These are phyloP conservation scores for Thozetella sp. DNA, from an alignment of 495 filamentous ascomycete genomes.

Conservation along the genomic window DNA sequence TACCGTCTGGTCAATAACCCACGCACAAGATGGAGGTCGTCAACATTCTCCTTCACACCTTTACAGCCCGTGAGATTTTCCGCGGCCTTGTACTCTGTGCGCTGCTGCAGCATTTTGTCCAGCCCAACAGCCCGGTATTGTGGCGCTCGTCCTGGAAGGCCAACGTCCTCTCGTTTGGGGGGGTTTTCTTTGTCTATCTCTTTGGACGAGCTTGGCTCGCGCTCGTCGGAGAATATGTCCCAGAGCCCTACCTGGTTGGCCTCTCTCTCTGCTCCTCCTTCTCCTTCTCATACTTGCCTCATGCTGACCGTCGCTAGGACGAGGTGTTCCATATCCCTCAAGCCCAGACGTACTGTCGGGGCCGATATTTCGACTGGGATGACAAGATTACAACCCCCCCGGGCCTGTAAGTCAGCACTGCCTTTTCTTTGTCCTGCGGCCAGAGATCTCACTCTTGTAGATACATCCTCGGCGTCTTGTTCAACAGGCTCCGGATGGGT, in stretches of 20 bases:
- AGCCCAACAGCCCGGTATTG: not conserved
- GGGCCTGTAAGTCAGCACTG: conserved; percentile 65
- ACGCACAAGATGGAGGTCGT: conserved; percentile 15
- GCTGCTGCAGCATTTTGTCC: conserved; percentile 9
- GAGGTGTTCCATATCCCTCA: conserved; percentile 96
- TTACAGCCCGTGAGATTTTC: conserved; percentile 13
- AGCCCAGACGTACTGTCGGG: conserved; percentile 81
- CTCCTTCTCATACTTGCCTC: too few species aligned
- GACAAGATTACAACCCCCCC: conserved; percentile 96
- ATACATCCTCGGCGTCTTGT: conserved; percentile 55
- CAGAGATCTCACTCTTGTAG: conserved; percentile 24
- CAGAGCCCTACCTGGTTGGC: conserved; percentile 79
- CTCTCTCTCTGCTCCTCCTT: not conserved
- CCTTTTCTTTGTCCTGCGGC: not conserved
- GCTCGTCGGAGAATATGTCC: conserved; percentile 51
- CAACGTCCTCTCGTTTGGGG: not conserved
- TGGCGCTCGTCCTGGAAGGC: not conserved
- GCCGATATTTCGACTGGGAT: conserved; percentile 81
- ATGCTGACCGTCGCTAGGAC: conserved; percentile 55
- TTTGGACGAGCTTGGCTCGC: conserved; percentile 27
- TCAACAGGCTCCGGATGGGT: conserved; percentile 24
- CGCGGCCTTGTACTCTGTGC: conserved; percentile 7
- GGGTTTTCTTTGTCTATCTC: conserved; percentile 15
- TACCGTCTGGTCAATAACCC: not conserved
- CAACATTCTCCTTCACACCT: not conserved